Percentiles rank a stretch among this genome's conserved stretches.
Conservation (phyloP, 148 eudicot species). For the Beta vulgaris region DNA sequence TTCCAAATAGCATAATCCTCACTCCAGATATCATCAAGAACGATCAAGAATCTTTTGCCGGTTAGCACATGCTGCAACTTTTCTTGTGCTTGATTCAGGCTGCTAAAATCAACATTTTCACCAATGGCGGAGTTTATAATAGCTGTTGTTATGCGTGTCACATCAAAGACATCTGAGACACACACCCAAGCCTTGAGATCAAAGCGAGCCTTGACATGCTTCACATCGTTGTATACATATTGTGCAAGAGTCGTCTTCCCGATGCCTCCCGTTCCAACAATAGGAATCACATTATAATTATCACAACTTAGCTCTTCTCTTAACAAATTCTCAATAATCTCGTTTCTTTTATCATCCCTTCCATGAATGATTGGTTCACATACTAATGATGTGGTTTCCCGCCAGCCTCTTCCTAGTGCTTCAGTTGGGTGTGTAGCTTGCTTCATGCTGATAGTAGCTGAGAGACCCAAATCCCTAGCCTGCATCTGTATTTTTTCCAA, state of each 20-base stretch:
- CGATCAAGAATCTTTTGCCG: conserved; percentile 8
- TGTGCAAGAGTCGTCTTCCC: conserved; percentile 14
- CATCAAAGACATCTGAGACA: neutral
- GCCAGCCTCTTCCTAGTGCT: neutral
- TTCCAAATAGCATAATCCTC: neutral
- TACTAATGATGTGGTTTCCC: neutral
- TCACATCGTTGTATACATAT: neutral
- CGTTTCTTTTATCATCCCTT: conserved; percentile 2
- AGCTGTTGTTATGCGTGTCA: neutral
- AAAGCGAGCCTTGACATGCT: neutral
- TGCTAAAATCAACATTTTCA: neutral
- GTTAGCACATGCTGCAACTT: neutral
- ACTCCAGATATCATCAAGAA: conserved; percentile 21
- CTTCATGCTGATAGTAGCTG: too few relatives aligned
- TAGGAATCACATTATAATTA: neutral
- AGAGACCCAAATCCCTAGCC: too few relatives aligned
- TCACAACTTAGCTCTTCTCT: neutral
- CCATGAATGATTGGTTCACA: neutral
- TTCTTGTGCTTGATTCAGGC: conserved; percentile 9
- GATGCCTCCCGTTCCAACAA: conserved; percentile 9
- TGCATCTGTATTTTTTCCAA: too few relatives aligned
- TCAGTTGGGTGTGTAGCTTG: neutral
- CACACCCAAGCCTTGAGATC: conserved; percentile 15
- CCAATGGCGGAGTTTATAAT: neutral
- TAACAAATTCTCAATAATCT: neutral